These are phyloP conservation scores for Penicillium simplicissimum DNA, from an alignment of 495 filamentous ascomycete species.

Conservation along the genomic window DNA sequence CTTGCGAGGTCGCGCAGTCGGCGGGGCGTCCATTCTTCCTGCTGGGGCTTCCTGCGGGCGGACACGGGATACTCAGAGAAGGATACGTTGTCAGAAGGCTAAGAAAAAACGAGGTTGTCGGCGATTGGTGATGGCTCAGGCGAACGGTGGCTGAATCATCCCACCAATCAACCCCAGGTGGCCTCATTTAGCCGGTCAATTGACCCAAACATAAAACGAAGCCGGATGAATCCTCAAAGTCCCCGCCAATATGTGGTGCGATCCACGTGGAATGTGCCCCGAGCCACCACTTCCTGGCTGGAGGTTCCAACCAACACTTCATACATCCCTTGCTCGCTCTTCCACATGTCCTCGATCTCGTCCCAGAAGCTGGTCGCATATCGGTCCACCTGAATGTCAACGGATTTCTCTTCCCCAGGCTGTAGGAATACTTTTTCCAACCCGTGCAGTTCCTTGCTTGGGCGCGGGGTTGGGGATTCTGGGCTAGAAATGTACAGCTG, in stretches of 20 bases:
- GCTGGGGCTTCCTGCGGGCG: constrained; percentile 10
- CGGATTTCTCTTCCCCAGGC: constrained; percentile 60
- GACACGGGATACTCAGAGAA: constrained; percentile 5
- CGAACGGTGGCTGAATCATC: constrained; percentile 15
- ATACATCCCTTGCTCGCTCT: constrained; percentile 70
- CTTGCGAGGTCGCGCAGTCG: constrained; percentile 25
- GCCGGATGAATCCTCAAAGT: constrained; percentile 18
- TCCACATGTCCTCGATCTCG: constrained; percentile 62
- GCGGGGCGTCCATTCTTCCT: constrained; percentile 12
- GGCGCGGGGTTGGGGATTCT: constrained; percentile 39
- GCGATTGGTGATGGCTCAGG: constrained; percentile 9
- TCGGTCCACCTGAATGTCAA: constrained; percentile 60
- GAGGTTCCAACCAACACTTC: constrained; percentile 59
- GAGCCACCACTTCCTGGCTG: constrained; percentile 37
- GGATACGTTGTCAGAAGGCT: not conserved
- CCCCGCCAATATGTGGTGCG: constrained; percentile 37
- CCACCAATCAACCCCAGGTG: constrained; percentile 19
- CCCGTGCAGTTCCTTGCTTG: constrained; percentile 51
- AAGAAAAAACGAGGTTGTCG: constrained; percentile 2
- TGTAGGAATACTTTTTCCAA: constrained; percentile 68
- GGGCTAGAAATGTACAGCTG: constrained; percentile 68
- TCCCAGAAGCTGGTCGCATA: constrained; percentile 75
- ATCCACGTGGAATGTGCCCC: constrained; percentile 42
- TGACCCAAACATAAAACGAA: not conserved
- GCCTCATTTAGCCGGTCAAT: constrained; percentile 11